These are phyloP conservation scores for Fennellomyces sp. DNA, from an alignment of 371 early-diverging fungal species.

Conservation along the genomic window DNA sequence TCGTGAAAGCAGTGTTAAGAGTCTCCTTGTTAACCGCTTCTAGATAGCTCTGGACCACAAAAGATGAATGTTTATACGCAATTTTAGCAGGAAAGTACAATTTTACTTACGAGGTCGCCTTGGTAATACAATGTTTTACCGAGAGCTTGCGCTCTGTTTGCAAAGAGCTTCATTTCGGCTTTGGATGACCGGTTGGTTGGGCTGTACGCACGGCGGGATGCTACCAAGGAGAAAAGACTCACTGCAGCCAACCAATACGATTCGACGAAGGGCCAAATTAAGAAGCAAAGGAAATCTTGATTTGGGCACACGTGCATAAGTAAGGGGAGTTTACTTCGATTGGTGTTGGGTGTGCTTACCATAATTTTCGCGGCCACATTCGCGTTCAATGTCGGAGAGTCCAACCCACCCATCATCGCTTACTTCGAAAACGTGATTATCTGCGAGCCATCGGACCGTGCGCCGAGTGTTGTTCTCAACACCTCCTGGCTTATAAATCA, in stretches of 20 bases:
- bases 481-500: constrained; percentile 83
- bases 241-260: constrained; percentile 85
- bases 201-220: constrained; percentile 22
- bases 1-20: constrained; percentile 73
- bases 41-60: constrained; percentile 56
- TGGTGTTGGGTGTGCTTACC: no score
- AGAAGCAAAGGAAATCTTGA: constrained; percentile 84
- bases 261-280: constrained; percentile 90
- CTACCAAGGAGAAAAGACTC: constrained; percentile 62
- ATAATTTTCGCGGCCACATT: constrained; percentile 84
- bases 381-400: constrained; percentile 66
- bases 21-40: constrained; percentile 90
- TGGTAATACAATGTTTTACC: constrained; percentile 65
- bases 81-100: background rate
- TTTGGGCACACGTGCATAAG: background rate
- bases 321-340: no score
- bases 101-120: constrained; percentile 21
- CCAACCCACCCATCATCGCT: constrained; percentile 61
- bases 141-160: constrained; percentile 73
- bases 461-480: constrained; percentile 71
- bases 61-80: background rate
- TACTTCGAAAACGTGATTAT: constrained; percentile 60
- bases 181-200: constrained; percentile 43
- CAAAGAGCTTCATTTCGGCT: constrained; percentile 73
- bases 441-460: constrained; percentile 67